These are phyloP conservation scores for Tephrocybe sp. DNA, from an alignment of 768 basidiomycete species.

Conservation along the genomic window DNA sequence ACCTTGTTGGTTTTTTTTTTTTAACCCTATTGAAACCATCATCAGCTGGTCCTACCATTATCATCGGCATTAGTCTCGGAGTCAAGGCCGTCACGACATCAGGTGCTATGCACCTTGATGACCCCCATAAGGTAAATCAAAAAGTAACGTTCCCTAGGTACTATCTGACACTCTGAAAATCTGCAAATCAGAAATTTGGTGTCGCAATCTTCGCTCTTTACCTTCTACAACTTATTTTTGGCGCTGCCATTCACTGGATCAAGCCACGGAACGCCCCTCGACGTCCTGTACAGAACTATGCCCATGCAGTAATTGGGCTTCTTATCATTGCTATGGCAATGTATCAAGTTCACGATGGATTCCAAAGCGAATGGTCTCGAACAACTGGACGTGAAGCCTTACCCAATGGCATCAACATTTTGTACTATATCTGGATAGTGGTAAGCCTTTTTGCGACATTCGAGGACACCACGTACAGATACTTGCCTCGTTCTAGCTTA, in stretches of 20 bases:
- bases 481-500: constrained; percentile 22
- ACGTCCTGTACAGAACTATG: constrained; percentile 54
- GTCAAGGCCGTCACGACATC: constrained; percentile 33
- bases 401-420: constrained; percentile 31
- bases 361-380: constrained; percentile 45
- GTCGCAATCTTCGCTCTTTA: constrained; percentile 48
- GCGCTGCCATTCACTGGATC: constrained; percentile 51
- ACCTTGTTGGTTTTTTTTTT: constrained; percentile 5
- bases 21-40: constrained; percentile 1
- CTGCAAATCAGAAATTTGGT: constrained; percentile 47
- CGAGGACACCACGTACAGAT: background rate
- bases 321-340: constrained; percentile 45
- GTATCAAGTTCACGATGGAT: constrained; percentile 49
- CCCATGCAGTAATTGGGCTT: constrained; percentile 54
- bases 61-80: constrained; percentile 43
- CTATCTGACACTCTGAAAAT: background rate
- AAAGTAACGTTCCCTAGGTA: background rate
- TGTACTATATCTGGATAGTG: constrained; percentile 48
- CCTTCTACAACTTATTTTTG: constrained; percentile 44
- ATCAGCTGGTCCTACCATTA: constrained; percentile 41
- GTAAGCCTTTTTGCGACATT: constrained; percentile 28
- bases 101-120: constrained; percentile 35
- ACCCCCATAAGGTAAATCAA: constrained; percentile 44
- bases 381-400: constrained; percentile 39
- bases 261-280: constrained; percentile 35